phyloP scores from a whole-genome alignment of 345 rosid genomes.

The Isatis tinctoria region DNA sequence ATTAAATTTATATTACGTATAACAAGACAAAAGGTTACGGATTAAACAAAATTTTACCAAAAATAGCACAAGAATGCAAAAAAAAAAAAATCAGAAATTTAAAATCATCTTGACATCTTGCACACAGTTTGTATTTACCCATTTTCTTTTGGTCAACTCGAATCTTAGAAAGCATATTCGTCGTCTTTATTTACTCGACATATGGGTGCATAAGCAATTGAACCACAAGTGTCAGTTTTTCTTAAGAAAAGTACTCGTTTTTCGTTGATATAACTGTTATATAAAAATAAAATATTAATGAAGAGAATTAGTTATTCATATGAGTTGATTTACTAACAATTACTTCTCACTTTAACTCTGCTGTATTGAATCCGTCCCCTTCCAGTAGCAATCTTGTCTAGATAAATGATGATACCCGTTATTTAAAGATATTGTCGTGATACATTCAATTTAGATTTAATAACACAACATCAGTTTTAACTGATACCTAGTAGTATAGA shows the following conservation, averaged over 20 bases:
- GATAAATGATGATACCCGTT: background rate
- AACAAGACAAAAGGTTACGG: background rate
- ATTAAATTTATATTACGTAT: background rate
- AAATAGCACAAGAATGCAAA: background rate
- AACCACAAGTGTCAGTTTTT: conserved; percentile 11
- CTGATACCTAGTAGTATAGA: background rate
- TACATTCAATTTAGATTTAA: background rate
- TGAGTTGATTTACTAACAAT: background rate
- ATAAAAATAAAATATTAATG: background rate
- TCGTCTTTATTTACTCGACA: background rate
- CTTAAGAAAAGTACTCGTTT: background rate
- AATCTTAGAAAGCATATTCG: conserved; percentile 15
- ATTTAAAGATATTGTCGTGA: background rate
- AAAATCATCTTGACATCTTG: background rate
- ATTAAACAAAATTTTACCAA: background rate
- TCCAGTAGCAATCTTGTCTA: background rate
- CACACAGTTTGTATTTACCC: background rate
- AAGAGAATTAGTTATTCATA: background rate
- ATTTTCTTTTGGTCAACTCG: conserved; percentile 2
- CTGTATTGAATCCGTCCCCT: background rate
- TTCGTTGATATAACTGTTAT: background rate
- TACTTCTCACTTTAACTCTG: background rate
- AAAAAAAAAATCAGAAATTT: background rate
- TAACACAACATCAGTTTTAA: background rate
- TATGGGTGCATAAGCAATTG: background rate